Evolutionary conservation across 2,329 filamentous ascomycete genomes (phyloP).

Genomic region (Escovopsis sp.): DNA sequence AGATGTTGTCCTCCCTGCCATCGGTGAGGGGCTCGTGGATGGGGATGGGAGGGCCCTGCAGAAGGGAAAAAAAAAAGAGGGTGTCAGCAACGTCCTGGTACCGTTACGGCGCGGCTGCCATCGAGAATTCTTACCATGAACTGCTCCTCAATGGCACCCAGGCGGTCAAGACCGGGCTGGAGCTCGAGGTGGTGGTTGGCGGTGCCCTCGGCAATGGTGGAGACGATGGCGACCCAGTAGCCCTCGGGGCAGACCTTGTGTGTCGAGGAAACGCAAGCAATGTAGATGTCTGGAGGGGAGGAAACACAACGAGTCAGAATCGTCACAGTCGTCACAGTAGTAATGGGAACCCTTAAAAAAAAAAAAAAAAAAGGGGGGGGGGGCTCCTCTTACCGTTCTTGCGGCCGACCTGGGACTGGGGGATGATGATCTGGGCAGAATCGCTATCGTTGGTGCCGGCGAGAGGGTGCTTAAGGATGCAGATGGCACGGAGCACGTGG

Average conservation of each 20-base stretch:
- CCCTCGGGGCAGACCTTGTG: conserved; percentile 99
- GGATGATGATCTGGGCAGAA: conserved; percentile 90
- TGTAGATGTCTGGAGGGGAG: conserved; percentile 63
- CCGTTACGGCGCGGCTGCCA: neutral
- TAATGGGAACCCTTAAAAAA: neutral
- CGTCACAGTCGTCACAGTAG: neutral
- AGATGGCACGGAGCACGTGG: conserved; percentile 90
- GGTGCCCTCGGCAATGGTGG: conserved; percentile 82
- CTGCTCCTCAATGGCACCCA: conserved; percentile 89
- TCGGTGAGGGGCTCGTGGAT: conserved; percentile 81
- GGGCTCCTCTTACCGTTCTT: conserved; percentile 62
- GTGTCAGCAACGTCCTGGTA: neutral
- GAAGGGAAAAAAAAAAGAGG: neutral
- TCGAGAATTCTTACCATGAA: conserved; percentile 54
- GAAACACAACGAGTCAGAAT: neutral
- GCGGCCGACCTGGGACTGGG: conserved; percentile 89
- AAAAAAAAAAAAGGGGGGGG: neutral
- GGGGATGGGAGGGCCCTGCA: conserved; percentile 64
- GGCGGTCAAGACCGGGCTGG: conserved; percentile 76
- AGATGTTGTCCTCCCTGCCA: conserved; percentile 79
- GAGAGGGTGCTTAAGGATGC: conserved; percentile 90
- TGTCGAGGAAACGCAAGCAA: conserved; percentile 85
- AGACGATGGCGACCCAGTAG: conserved; percentile 97
- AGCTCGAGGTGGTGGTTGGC: conserved; percentile 95
- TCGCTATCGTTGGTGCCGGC: conserved; percentile 79